Evolutionary conservation across 331 rosid genomes (phyloP).

Genomic region (Erythrophleum ivorense): DNA sequence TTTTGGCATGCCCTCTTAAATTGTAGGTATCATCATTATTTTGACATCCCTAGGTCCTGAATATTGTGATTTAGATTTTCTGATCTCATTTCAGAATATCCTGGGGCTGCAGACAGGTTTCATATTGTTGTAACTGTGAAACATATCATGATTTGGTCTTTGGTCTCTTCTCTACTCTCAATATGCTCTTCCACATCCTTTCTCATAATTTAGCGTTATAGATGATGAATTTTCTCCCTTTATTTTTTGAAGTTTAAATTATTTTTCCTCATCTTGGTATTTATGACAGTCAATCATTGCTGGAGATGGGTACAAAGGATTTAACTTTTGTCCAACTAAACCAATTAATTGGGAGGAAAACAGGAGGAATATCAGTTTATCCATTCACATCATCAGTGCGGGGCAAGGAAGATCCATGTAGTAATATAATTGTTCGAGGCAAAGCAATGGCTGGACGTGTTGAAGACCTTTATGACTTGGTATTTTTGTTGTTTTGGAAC

Average conservation of each 20-base stretch:
- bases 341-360: conserved; percentile 96
- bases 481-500: conserved; percentile 36
- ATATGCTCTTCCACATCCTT: conserved; percentile 18
- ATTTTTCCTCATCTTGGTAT: conserved; percentile 28
- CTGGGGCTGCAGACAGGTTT: conserved; percentile 15
- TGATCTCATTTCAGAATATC: conserved; percentile 1
- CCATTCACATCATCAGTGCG: conserved; percentile 86
- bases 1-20: conserved; percentile 13
- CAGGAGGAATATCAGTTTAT: conserved; percentile 98
- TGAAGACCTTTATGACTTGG: conserved; percentile 93
- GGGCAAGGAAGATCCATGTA: conserved; percentile 82
- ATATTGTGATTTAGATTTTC: conserved; percentile 18
- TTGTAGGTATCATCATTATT: conserved; percentile 5
- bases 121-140: conserved; percentile 13
- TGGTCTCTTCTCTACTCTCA: neutral
- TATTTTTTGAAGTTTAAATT: conserved; percentile 12
- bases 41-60: conserved; percentile 22
- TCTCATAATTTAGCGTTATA: neutral
- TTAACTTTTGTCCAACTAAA: conserved; percentile 89
- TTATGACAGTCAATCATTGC: conserved; percentile 85
- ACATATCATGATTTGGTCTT: conserved; percentile 31
- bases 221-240: neutral
- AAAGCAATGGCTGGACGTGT: conserved; percentile 92
- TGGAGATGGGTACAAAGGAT: conserved; percentile 99
- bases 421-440: conserved; percentile 89